A percentile compares a stretch with the other conserved stretches of the same genome.
phyloP scores from a whole-genome alignment of 139 green algal species.

The Ostreobium quekettii region DNA sequence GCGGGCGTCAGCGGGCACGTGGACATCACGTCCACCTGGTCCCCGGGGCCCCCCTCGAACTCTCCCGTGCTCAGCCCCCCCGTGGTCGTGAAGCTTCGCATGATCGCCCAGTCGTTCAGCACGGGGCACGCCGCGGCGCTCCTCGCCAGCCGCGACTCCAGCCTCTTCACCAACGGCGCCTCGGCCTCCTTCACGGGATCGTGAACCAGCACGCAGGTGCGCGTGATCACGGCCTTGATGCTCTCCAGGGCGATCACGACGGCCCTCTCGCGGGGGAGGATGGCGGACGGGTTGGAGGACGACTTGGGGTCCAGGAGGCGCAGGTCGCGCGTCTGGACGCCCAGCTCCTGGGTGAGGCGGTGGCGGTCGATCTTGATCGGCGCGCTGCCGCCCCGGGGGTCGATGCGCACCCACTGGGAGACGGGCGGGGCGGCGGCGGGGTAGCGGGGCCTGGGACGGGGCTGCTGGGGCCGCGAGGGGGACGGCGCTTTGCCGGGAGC shows the following conservation, averaged over 20 bases:
- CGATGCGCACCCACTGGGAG: slow-evolving; percentile 37
- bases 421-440: no score
- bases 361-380: slow-evolving; percentile 43
- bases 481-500: no score
- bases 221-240: slow-evolving; percentile 50
- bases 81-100: not conserved
- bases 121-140: slow-evolving; percentile 11
- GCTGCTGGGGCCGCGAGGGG: no score
- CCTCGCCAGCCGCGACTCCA: slow-evolving; percentile 1
- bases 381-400: slow-evolving; percentile 28
- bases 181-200: slow-evolving; percentile 35
- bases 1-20: slow-evolving; percentile 7
- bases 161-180: slow-evolving; percentile 6
- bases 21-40: slow-evolving; percentile 6
- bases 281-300: slow-evolving; percentile 47
- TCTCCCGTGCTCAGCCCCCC: not conserved
- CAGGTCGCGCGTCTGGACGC: slow-evolving; percentile 52
- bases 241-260: slow-evolving; percentile 54
- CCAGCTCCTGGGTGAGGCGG: slow-evolving; percentile 49
- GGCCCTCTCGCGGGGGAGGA: slow-evolving; percentile 49
- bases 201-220: slow-evolving; percentile 41
- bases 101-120: slow-evolving; percentile 14
- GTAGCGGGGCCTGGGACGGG: no score
- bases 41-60: not conserved
- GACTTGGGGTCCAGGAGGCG: slow-evolving; percentile 48